Evolutionary conservation across 2,329 filamentous ascomycete species (phyloP).

Genomic region (Zelopaecilomyces penicillatus): DNA sequence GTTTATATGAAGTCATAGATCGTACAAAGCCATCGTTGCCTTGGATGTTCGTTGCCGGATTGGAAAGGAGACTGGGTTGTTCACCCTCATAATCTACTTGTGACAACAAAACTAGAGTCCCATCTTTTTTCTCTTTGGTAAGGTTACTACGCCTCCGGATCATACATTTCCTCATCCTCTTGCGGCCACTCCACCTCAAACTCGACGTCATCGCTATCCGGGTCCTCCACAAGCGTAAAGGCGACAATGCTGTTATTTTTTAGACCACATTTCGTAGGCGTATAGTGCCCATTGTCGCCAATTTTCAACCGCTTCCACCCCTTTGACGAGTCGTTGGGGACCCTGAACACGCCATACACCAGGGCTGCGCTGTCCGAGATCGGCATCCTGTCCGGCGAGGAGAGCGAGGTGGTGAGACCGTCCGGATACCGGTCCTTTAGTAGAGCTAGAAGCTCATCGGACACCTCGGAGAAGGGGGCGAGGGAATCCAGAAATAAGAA

Average conservation of each 20-base stretch:
- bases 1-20: too few relatives aligned
- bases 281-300: slow-evolving; percentile 26
- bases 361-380: slow-evolving; percentile 35
- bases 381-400: slow-evolving; percentile 24
- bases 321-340: slow-evolving; percentile 33
- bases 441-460: slow-evolving; percentile 48
- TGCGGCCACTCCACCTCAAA: slow-evolving; percentile 40
- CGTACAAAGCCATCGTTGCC: too few relatives aligned
- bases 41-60: too few relatives aligned
- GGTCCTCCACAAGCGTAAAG: slow-evolving; percentile 37
- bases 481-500: slow-evolving; percentile 56
- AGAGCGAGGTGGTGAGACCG: slow-evolving; percentile 36
- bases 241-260: slow-evolving; percentile 41
- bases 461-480: slow-evolving; percentile 48
- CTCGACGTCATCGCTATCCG: slow-evolving; percentile 28
- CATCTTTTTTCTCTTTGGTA: neutral
- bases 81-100: too few relatives aligned
- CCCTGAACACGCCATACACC: slow-evolving; percentile 38
- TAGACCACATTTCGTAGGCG: slow-evolving; percentile 33
- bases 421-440: slow-evolving; percentile 49
- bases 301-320: slow-evolving; percentile 43
- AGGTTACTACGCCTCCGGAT: slow-evolving; percentile 6
- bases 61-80: too few relatives aligned
- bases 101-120: too few relatives aligned
- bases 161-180: slow-evolving; percentile 32